Base-by-base conservation (phyloP, 345 rosid genomes). In the Linum lewisii region DNA sequence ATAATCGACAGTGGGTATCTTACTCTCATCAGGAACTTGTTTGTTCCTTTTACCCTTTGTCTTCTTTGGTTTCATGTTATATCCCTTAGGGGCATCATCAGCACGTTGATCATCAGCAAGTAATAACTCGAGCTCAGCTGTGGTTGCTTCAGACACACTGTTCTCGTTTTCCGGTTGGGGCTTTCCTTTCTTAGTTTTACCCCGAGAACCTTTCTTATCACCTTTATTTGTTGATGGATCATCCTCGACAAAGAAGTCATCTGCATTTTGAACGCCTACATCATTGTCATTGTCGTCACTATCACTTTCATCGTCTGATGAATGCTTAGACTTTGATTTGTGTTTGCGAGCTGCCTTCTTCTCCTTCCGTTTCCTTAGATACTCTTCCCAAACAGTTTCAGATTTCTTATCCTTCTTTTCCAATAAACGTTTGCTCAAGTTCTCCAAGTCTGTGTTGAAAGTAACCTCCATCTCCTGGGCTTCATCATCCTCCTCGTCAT, bases 401-500 rank as follows among this genome's bases (percentile, higher is more conserved):
- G 91, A 63, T 67, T 81, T 72, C 76, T 78, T 72, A 57, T 83
- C 84, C 77, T 78, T 83, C 80, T 85, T 88, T 71, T 82, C 85
- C 37, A 85, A 72, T 66, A 92, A 57, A 24, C 79, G 84, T 72
- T 85, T 87, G 69, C 94, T 85, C 73, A 89, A 61, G 73, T 86
- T 92, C 77, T 93, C 99, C 69, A 93, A 78, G 57, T 86, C 99
- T 38, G 95, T 78, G 68, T 89, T 80, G 77, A 93, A 93, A 67
- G 94, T 85, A 60, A 93, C 81, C 76, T 85, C 97, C 97, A 93
- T 85, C 78, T 89, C 95, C 68, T 77, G 86, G 69, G 75, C 80
- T 51, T 79, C 74, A 2, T 78, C 81, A 64, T 78, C 77, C 66
- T 65, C 70, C 62, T 78, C 90, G 63, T 42, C 90, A 63, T 86